Evolutionary conservation across 371 early-diverging fungal species (phyloP), one percentile per base, ranked within the genome.

Genomic region (Mucor sp.): DNA sequence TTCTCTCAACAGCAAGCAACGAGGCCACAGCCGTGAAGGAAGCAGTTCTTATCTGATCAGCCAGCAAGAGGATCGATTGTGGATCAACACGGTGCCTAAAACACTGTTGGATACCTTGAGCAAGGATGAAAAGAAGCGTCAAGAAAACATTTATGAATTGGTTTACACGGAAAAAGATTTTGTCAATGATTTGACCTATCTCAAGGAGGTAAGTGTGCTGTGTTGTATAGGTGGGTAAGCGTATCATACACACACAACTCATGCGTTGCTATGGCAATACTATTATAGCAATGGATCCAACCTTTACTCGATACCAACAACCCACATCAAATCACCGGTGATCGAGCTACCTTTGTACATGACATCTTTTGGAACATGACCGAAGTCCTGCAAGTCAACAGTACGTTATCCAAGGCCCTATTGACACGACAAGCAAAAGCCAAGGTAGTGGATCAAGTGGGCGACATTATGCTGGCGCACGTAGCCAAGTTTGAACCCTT

Each of bases 71-170:
- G 81, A 79, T 39, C 70, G 87, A 55, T 74, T 90, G 25, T 90
- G 90, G 90, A 81, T 85, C 43, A 82, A 79, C 21, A 80, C 81
- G 4, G 90, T 88, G 21, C 89, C 94, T 4, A 86, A 86, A 66
- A 87, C 89, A 9, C 74, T 97, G n/a, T 67, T 87, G 4, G 88
- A 91, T 23, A 87, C 87, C 0, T 83, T 94, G 0, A 85, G 89
- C 12, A 83, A 87, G 33, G 77, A 85, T 23, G 97, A 98, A 73
- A 87, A 84, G 68, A 94, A 92, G 67, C 88, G 97, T 0, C 98
- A 98, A 75, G 97, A 98, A 68, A 91, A 91, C 56, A 94, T 98
- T 61, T 97, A 90, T 75, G 98, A 98, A 77, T 72, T 97, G 44
- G 91, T 98, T 33, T 88, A 94, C 55, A 95, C 94, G 1, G 97